A percentile compares a stretch with the other conserved stretches of the same genome.
phyloP scores from a whole-genome alignment of 1,284 basidiomycete genomes.

The Ustilago curta region DNA sequence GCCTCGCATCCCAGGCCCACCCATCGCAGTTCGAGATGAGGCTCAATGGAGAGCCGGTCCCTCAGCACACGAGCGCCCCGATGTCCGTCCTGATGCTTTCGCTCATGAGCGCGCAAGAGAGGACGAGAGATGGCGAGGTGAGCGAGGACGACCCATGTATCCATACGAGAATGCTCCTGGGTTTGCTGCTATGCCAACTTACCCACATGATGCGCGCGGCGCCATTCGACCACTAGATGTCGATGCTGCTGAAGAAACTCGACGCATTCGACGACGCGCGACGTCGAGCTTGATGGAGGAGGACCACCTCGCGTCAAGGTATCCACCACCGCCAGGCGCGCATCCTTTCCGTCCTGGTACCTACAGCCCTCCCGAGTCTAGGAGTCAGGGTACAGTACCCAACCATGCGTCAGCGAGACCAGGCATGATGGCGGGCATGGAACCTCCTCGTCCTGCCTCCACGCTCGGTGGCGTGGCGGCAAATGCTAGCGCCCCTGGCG shows the following conservation, averaged over 20 bases:
- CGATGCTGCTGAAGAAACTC: conserved; percentile 19
- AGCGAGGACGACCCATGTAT: conserved; percentile 23
- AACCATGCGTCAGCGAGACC: conserved; percentile 16
- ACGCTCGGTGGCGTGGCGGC: conserved; percentile 23
- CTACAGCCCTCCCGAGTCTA: conserved; percentile 39
- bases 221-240: conserved; percentile 18
- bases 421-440: conserved; percentile 34
- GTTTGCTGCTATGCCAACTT: conserved; percentile 11
- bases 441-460: conserved; percentile 37
- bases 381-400: conserved; percentile 25
- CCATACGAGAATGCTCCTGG: conserved; percentile 15
- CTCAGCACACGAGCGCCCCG: conserved; percentile 15
- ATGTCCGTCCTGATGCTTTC: conserved; percentile 17
- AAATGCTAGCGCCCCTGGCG: background rate
- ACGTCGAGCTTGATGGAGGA: conserved; percentile 24
- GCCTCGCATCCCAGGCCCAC: conserved; percentile 28
- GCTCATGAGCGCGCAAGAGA: conserved; percentile 29
- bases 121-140: conserved; percentile 30
- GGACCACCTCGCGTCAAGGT: conserved; percentile 21
- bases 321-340: conserved; percentile 12
- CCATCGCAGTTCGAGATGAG: conserved; percentile 16
- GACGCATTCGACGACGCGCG: conserved; percentile 32
- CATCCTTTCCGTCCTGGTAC: conserved; percentile 22
- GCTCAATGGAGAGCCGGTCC: conserved; percentile 24
- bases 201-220: conserved; percentile 13